These are phyloP conservation scores for Petunia hybrid DNA, from an alignment of 305 asterid species.

Conservation along the genomic window DNA sequence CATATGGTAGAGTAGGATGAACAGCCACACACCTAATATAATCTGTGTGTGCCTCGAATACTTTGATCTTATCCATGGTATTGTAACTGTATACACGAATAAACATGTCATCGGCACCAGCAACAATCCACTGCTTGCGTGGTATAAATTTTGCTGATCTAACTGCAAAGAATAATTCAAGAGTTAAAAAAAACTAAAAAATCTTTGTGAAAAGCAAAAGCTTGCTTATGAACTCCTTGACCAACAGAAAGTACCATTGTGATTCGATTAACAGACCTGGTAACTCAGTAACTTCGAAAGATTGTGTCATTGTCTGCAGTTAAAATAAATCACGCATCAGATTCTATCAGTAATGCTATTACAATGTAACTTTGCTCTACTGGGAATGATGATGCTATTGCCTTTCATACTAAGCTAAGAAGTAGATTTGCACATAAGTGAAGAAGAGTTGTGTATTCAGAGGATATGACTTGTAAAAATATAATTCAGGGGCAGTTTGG, in stretches of 20 bases:
- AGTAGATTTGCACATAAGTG: conserved; percentile 6
- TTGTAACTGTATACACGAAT: conserved; percentile 95
- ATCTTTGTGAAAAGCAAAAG: conserved; percentile 30
- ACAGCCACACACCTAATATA: conserved; percentile 98
- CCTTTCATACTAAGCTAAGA: conserved; percentile 7
- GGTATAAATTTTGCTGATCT: conserved; percentile 96
- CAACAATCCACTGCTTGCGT: conserved; percentile 98
- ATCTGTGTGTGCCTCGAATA: conserved; percentile 97
- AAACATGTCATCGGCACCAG: conserved; percentile 98
- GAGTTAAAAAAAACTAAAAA: conserved; percentile 37
- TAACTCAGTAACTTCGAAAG: conserved; percentile 94
- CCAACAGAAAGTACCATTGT: conserved; percentile 32
- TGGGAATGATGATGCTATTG: conserved; percentile 9
- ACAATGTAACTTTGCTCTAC: conserved; percentile 9
- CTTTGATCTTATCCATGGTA: conserved; percentile 98
- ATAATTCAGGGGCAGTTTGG: neutral
- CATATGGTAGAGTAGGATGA: conserved; percentile 95
- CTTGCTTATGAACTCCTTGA: conserved; percentile 14
- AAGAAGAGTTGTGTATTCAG: neutral
- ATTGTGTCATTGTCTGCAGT: conserved; percentile 89
- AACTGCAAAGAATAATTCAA: conserved; percentile 58
- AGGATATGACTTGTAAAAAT: neutral
- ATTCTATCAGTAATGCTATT: conserved; percentile 23
- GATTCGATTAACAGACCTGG: conserved; percentile 71
- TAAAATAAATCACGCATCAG: conserved; percentile 39